A percentile compares a stretch with the other conserved stretches of the same genome.
Evolutionary conservation across 1,139 yeast genomes (phyloP).

Genomic region (Blastobotrys persicus): DNA sequence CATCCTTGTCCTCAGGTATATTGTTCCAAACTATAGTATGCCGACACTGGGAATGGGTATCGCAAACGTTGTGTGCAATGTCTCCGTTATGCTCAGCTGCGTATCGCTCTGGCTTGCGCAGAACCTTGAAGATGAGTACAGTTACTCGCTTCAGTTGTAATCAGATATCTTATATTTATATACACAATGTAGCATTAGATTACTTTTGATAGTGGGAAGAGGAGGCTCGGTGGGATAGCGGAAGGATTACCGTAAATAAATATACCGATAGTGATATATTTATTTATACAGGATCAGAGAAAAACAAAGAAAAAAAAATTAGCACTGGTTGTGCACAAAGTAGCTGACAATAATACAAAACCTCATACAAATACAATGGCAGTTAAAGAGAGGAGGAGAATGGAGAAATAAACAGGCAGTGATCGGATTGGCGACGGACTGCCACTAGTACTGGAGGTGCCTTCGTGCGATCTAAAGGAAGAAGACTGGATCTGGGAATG

Average conservation of each 20-base stretch:
- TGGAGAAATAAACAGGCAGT: not conserved
- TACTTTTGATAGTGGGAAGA: too few relatives aligned
- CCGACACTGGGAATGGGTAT: slow-evolving; percentile 96
- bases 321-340: too few relatives aligned
- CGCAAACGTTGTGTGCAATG: slow-evolving; percentile 78
- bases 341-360: too few relatives aligned
- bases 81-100: slow-evolving; percentile 81
- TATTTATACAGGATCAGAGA: too few relatives aligned
- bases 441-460: not conserved
- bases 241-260: too few relatives aligned
- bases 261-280: too few relatives aligned
- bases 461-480: too few relatives aligned
- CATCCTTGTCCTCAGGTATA: slow-evolving; percentile 78
- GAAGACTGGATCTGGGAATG: not conserved
- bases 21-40: slow-evolving; percentile 71
- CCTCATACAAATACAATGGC: not conserved
- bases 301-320: too few relatives aligned
- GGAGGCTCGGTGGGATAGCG: too few relatives aligned
- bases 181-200: not conserved
- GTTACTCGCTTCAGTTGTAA: slow-evolving; percentile 80
- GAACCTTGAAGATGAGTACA: slow-evolving; percentile 91
- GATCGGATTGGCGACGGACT: not conserved
- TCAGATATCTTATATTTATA: not conserved
- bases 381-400: not conserved
- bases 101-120: slow-evolving; percentile 89